Evolutionary conservation across 352 stramenopile genomes (phyloP).

Genomic region (Globisporangium lucens): DNA sequence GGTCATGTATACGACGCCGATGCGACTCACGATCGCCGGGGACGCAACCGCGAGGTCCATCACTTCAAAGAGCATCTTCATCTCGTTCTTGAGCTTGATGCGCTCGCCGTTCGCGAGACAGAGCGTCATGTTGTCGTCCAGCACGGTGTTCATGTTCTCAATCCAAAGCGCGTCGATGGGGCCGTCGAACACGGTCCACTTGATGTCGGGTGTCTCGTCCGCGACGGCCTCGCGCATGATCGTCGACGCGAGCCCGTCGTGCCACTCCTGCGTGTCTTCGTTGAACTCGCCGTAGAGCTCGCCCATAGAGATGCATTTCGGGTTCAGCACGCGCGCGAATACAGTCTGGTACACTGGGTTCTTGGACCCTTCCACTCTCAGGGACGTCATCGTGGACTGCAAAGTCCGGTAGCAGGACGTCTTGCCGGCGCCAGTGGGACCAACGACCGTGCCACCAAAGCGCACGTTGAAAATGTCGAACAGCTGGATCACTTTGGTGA

Average conservation of each 20-base stretch:
- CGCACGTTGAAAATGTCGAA: slow-evolving; percentile 94
- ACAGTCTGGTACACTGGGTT: slow-evolving; percentile 87
- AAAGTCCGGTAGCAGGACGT: slow-evolving; percentile 88
- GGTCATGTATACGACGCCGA: slow-evolving; percentile 78
- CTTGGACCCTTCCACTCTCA: slow-evolving; percentile 49
- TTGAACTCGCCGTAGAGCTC: slow-evolving; percentile 88
- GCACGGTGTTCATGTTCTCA: slow-evolving; percentile 95
- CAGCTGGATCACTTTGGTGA: slow-evolving; percentile 93
- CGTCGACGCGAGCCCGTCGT: slow-evolving; percentile 77
- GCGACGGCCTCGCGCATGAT: slow-evolving; percentile 77
- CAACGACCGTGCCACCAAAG: slow-evolving; percentile 89
- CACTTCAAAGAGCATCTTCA: slow-evolving; percentile 95
- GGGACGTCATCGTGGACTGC: slow-evolving; percentile 81
- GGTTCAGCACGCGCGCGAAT: slow-evolving; percentile 67
- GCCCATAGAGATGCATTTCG: slow-evolving; percentile 84
- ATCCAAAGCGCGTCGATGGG: slow-evolving; percentile 95
- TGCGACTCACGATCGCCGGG: slow-evolving; percentile 85
- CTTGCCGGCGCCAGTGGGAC: slow-evolving; percentile 81
- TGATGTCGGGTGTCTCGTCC: slow-evolving; percentile 58
- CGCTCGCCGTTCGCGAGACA: slow-evolving; percentile 92
- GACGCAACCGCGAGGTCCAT: slow-evolving; percentile 91
- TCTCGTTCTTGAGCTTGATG: slow-evolving; percentile 86
- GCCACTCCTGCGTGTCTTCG: slow-evolving; percentile 89
- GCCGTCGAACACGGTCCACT: slow-evolving; percentile 93
- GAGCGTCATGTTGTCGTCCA: slow-evolving; percentile 95